Evolutionary conservation across 1,284 basidiomycete genomes (phyloP).

Genomic region (Cystobasidiaceae sp.): DNA sequence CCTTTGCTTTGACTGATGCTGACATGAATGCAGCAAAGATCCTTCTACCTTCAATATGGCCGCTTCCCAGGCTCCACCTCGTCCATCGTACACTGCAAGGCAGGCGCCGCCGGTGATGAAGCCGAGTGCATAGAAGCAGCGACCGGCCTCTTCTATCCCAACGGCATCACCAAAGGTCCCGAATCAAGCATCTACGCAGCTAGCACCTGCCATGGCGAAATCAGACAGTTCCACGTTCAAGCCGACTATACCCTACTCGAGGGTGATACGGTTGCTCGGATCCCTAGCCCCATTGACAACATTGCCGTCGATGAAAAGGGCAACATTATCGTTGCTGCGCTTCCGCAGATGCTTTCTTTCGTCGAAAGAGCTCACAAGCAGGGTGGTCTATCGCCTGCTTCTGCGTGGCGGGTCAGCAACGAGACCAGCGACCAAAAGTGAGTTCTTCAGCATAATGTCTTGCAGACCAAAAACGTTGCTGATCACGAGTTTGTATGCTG

Average conservation of each 20-base stretch:
- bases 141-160: slow-evolving; percentile 34
- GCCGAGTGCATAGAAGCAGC: slow-evolving; percentile 34
- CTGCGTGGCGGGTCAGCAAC: slow-evolving; percentile 34
- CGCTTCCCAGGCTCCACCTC: slow-evolving; percentile 7
- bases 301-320: slow-evolving; percentile 34
- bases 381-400: slow-evolving; percentile 21
- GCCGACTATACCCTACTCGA: slow-evolving; percentile 34
- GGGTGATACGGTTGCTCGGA: slow-evolving; percentile 26
- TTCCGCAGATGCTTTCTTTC: slow-evolving; percentile 31
- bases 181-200: slow-evolving; percentile 34
- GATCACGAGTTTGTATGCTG: background rate
- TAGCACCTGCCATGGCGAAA: slow-evolving; percentile 22
- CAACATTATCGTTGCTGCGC: slow-evolving; percentile 30
- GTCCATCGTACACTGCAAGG: slow-evolving; percentile 37
- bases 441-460: too few species aligned
- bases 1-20: background rate
- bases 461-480: background rate
- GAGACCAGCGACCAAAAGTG: slow-evolving; percentile 28
- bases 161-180: slow-evolving; percentile 35
- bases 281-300: slow-evolving; percentile 36
- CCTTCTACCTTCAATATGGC: background rate
- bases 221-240: slow-evolving; percentile 32
- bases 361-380: slow-evolving; percentile 8
- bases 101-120: background rate
- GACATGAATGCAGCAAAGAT: background rate